Evolutionary conservation across 1,284 basidiomycete genomes (phyloP).

Genomic region (Ceratobasidium sp.): DNA sequence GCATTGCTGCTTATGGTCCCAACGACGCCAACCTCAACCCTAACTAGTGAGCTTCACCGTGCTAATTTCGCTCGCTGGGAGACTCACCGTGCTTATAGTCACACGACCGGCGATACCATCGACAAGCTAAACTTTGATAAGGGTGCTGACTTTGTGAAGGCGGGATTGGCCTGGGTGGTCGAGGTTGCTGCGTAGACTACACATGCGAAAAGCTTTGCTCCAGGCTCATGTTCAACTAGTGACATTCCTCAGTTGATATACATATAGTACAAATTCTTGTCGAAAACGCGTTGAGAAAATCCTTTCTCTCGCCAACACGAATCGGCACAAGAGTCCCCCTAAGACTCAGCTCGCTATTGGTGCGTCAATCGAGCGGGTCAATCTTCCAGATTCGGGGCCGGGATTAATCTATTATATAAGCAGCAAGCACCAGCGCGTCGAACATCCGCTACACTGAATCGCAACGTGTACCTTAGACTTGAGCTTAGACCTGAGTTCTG

Average conservation of each 20-base stretch:
- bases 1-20: slow-evolving; percentile 45
- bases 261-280: too few relatives aligned
- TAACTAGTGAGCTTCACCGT: slow-evolving; percentile 40
- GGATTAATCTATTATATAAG: background rate
- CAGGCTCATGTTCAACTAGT: slow-evolving; percentile 2
- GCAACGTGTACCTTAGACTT: background rate
- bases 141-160: slow-evolving; percentile 44
- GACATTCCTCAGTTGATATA: background rate
- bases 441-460: slow-evolving; percentile 7
- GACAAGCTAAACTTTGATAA: slow-evolving; percentile 48
- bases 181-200: slow-evolving; percentile 41
- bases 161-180: slow-evolving; percentile 45
- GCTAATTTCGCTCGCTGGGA: too few relatives aligned
- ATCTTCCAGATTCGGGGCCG: background rate
- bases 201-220: background rate
- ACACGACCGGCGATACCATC: slow-evolving; percentile 43
- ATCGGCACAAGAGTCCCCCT: background rate
- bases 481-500: background rate
- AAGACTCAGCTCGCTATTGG: background rate
- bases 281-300: background rate
- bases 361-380: background rate
- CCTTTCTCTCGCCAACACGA: background rate
- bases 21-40: slow-evolving; percentile 47
- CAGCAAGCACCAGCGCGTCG: background rate
- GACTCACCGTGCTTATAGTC: slow-evolving; percentile 7